Evolutionary conservation across 176 grass and related monocot genomes (phyloP), one percentile per base, ranked within the genome.

Genomic region (Tillandsia leiboldiana): DNA sequence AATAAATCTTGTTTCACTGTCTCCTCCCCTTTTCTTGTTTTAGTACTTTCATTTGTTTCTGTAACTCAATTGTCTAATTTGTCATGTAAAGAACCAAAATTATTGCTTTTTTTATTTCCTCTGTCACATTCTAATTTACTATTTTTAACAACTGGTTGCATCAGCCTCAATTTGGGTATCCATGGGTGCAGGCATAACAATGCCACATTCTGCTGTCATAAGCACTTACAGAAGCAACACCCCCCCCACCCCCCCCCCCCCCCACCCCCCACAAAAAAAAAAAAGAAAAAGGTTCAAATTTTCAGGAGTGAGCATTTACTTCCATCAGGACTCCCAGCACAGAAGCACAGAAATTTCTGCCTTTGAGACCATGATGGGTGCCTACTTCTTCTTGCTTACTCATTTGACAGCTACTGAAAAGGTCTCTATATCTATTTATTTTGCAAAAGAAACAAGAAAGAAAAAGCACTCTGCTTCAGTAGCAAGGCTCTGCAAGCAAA

Each of bases 1-100:
- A 67, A 67, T 67, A 67, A 67, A 67, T 27, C 65, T 49, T 67
- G 65, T 67, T 48, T 49, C 65, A 18, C 13, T 49, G 65, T 18
- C 27, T 9, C 15, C 9, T 67, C 10, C 28, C 33, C 18, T 66
- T 49, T 49, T 26, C 9, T 63, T 67, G 9, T 49, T 48, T 15
- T 48, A 14, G 13, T 49, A 49, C 33, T 67, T 49, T 49, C 65
- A 67, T 67, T 67, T 67, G 33, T 17, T 67, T 67, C 48, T 49
- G 65, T 9, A 18, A 49, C 65, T 67, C 65, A 49, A 5, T n/a
- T 67, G 29, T 67, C 12, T 49, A 11, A 8, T 20, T n/a, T 67
- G 28, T 48, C 65, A 22, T 49, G 65, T 22, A 22, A 67, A 67
- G 15, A 20, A 49, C 48, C 65, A 22, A 12, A 61, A 67, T 67